A percentile compares a stretch with the other conserved stretches of the same genome.
Evolutionary conservation across 805 yeast species (phyloP).

Genomic region (Ogataea methanolica): DNA sequence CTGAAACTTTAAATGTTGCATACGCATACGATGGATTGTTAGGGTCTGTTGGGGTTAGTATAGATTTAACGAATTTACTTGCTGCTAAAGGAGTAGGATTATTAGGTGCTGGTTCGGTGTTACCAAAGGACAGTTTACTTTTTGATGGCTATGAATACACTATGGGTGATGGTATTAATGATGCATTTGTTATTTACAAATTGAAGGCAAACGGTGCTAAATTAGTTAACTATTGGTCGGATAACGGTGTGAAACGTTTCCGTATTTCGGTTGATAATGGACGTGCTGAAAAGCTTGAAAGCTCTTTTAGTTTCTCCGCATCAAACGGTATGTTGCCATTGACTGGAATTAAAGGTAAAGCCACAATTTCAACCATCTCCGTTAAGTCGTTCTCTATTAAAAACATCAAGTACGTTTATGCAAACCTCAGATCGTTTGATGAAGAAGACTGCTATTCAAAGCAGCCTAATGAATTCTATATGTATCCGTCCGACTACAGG

Average conservation of each 20-base stretch:
- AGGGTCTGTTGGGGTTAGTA: conserved; percentile 10
- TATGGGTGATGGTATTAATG: background rate
- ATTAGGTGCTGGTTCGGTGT: background rate
- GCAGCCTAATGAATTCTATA: conserved; percentile 4
- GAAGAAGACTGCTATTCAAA: conserved; percentile 8
- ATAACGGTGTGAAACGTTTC: background rate
- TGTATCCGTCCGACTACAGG: conserved; percentile 11
- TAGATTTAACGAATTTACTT: conserved; percentile 2
- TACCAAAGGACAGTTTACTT: background rate
- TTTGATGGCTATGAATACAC: background rate
- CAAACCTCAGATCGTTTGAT: conserved; percentile 6
- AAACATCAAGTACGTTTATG: background rate
- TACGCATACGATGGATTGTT: conserved; percentile 16
- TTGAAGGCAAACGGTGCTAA: background rate
- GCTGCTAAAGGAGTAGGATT: background rate
- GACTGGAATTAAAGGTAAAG: background rate
- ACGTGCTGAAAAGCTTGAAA: background rate
- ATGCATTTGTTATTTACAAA: background rate
- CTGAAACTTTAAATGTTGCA: conserved; percentile 9
- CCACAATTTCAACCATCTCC: background rate
- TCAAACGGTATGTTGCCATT: background rate
- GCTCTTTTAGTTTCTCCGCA: background rate
- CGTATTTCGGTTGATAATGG: background rate
- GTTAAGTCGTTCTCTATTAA: background rate
- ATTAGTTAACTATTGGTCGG: background rate